phyloP scores from a whole-genome alignment of 2,329 filamentous ascomycete genomes.

The Arthrobotrys entomopaga region DNA sequence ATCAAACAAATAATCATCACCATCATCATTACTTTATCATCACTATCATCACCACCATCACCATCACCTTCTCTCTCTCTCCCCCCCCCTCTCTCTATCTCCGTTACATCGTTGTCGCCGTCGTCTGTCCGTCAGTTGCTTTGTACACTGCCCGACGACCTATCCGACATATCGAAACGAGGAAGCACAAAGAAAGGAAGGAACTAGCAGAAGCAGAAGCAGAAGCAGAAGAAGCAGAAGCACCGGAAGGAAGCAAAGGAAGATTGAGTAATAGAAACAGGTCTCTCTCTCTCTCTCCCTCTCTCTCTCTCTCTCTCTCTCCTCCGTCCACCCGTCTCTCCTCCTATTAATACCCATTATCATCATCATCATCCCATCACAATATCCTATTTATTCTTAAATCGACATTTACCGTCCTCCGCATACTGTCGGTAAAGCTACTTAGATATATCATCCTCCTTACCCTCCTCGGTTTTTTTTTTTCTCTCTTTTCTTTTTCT shows the following conservation, averaged over 20 bases:
- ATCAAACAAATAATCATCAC: too few species aligned
- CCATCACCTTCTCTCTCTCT: neutral
- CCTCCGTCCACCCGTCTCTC: neutral
- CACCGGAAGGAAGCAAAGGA: neutral
- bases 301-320: neutral
- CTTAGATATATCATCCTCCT: neutral
- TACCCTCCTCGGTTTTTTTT: neutral
- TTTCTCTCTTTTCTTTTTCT: neutral
- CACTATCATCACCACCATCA: slow-evolving; percentile 10
- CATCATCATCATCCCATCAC: neutral
- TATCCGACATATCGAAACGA: too few species aligned
- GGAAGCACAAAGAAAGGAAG: too few species aligned
- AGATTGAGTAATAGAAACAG: neutral
- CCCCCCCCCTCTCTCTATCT: neutral
- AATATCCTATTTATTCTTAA: too few species aligned
- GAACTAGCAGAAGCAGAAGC: neutral
- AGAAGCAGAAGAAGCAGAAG: neutral
- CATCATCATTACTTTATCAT: neutral
- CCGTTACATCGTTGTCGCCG: too few species aligned
- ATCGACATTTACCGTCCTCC: too few species aligned
- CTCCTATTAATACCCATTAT: slow-evolving; percentile 2
- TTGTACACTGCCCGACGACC: too few species aligned
- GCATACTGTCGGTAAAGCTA: too few species aligned
- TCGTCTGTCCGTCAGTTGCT: too few species aligned
- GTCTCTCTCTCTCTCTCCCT: neutral